These are phyloP conservation scores for Colletotrichum filicis DNA, from an alignment of 2,329 filamentous ascomycete species.

Conservation along the genomic window DNA sequence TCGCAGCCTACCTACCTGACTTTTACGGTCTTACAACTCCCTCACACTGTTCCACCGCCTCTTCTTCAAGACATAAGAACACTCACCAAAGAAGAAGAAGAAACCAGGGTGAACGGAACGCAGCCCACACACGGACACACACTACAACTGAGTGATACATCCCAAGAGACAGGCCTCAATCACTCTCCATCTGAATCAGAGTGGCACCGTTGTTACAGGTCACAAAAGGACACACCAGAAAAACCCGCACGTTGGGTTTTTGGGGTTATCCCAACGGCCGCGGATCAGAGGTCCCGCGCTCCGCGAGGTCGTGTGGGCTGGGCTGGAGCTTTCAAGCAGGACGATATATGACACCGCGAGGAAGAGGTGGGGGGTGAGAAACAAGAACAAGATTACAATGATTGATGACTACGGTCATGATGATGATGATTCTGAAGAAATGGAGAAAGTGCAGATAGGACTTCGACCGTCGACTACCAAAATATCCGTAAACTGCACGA, in stretches of 20 bases:
- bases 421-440: background rate
- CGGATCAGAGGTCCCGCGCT: constrained; percentile 15
- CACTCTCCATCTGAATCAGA: background rate
- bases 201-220: background rate
- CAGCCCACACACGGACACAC: background rate
- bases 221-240: background rate
- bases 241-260: constrained; percentile 5
- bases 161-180: background rate
- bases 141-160: background rate
- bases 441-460: background rate
- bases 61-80: background rate
- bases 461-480: background rate
- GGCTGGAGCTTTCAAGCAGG: background rate
- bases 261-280: constrained; percentile 19
- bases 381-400: background rate
- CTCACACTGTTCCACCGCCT: background rate
- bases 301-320: background rate
- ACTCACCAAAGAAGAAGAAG: background rate
- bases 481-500: background rate
- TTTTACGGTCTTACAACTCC: background rate
- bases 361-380: background rate
- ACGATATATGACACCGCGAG: background rate
- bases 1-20: background rate
- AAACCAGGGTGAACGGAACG: background rate
- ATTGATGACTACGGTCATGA: background rate